Evolutionary conservation across 2,329 filamentous ascomycete genomes (phyloP).

Genomic region (Pseudogymnoascus sp.): DNA sequence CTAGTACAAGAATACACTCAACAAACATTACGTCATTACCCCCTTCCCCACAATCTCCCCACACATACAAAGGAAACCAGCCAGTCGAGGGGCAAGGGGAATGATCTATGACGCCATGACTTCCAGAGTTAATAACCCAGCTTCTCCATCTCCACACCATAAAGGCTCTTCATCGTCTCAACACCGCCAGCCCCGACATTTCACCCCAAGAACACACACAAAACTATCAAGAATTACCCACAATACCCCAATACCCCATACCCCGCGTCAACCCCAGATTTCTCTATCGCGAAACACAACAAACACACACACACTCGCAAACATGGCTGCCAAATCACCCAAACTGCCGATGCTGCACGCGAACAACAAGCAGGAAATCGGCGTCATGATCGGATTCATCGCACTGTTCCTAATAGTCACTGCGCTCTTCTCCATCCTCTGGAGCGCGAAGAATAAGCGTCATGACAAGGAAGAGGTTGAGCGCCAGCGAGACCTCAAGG

Average conservation of each 20-base stretch:
- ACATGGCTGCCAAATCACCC: not conserved
- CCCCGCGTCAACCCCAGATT: not conserved
- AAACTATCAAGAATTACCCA: not conserved
- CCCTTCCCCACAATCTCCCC: not conserved
- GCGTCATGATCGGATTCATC: conserved; percentile 6
- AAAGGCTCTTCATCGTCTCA: not conserved
- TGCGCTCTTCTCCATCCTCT: conserved; percentile 18
- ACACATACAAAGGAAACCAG: not conserved
- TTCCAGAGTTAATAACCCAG: not conserved
- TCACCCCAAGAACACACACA: not conserved
- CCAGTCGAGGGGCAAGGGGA: not conserved
- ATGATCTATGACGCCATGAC: conserved; percentile 4
- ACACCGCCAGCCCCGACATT: not conserved
- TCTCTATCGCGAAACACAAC: not conserved
- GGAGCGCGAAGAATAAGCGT: conserved; percentile 2
- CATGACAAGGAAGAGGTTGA: not conserved
- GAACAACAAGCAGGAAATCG: not conserved
- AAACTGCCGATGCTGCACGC: not conserved
- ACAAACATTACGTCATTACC: not conserved
- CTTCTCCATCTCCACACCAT: conserved; percentile 1
- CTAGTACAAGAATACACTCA: not conserved
- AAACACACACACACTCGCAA: not conserved
- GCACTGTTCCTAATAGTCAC: not conserved
- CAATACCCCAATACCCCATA: not conserved
- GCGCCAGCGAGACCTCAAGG: not conserved